Percentiles rank a stretch among this genome's conserved stretches.
Conservation (phyloP, 495 filamentous ascomycete species). For the Cercophora samala region DNA sequence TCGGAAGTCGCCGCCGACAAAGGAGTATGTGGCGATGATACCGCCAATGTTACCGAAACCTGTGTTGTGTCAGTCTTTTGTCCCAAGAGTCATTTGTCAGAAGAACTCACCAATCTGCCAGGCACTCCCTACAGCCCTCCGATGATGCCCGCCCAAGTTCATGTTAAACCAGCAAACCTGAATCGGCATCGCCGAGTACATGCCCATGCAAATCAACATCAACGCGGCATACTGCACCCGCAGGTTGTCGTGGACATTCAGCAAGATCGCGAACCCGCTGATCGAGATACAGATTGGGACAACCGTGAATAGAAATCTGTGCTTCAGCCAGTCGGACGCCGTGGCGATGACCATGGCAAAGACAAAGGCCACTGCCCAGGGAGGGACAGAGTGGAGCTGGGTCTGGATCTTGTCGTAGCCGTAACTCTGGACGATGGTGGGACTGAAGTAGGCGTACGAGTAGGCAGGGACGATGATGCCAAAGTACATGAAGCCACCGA, state of each 20-base stretch:
- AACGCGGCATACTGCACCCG: conserved; percentile 68
- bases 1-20: conserved; percentile 69
- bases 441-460: conserved; percentile 65
- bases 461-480: conserved; percentile 87
- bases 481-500: conserved; percentile 89
- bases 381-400: conserved; percentile 79
- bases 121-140: conserved; percentile 75
- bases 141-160: conserved; percentile 85
- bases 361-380: conserved; percentile 73
- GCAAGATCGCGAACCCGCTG: conserved; percentile 67
- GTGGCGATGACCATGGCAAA: conserved; percentile 73
- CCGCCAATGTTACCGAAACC: conserved; percentile 91
- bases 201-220: conserved; percentile 64
- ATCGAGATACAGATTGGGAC: conserved; percentile 62
- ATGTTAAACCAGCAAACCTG: conserved; percentile 93
- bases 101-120: conserved; percentile 65
- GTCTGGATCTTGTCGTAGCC: conserved; percentile 66
- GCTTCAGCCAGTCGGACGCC: conserved; percentile 62
- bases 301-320: conserved; percentile 73
- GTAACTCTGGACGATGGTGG: conserved; percentile 69
- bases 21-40: conserved; percentile 84
- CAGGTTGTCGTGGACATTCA: conserved; percentile 55
- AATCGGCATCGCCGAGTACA: conserved; percentile 74
- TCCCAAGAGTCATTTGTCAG: neutral
- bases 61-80: conserved; percentile 4